Conservation (phyloP, 345 rosid genomes). For the Clarkia xantiana region DNA sequence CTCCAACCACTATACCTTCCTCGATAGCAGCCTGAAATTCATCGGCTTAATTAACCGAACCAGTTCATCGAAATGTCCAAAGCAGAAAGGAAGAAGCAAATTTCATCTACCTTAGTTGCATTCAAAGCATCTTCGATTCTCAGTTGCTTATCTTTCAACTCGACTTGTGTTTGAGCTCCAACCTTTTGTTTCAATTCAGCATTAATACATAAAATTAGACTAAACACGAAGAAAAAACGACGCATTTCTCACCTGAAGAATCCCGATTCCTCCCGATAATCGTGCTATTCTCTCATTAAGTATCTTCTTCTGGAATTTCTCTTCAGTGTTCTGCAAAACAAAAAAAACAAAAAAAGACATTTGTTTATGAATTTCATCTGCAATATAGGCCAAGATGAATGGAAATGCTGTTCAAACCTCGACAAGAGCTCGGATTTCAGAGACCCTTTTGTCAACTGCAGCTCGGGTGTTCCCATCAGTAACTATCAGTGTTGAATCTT, state of each 20-base stretch:
- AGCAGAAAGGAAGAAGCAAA: constrained; percentile 2
- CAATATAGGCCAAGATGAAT: no score
- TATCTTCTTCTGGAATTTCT: constrained; percentile 57
- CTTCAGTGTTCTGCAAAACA: constrained; percentile 51
- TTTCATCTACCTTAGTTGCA: constrained; percentile 71
- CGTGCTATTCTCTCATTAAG: constrained; percentile 78
- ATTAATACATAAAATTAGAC: background rate
- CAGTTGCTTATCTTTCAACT: constrained; percentile 81
- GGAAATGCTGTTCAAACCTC: constrained; percentile 31
- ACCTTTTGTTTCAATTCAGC: constrained; percentile 30
- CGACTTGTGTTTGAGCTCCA: constrained; percentile 86
- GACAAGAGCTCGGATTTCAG: constrained; percentile 47
- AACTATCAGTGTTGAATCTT: constrained; percentile 70
- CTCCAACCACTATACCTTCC: constrained; percentile 91
- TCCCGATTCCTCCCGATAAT: constrained; percentile 72
- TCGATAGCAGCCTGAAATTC: constrained; percentile 72
- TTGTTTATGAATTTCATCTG: no score
- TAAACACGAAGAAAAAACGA: background rate
- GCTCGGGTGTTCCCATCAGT: constrained; percentile 51
- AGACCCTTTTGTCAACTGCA: constrained; percentile 64
- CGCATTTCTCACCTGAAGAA: constrained; percentile 44
- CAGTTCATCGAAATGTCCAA: background rate
- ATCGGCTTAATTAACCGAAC: constrained; percentile 10
- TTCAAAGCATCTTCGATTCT: constrained; percentile 84
- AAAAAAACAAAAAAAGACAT: no score